These are phyloP conservation scores for Leucosporidium creatinivorum DNA, from an alignment of 768 basidiomycete species.

Conservation along the genomic window DNA sequence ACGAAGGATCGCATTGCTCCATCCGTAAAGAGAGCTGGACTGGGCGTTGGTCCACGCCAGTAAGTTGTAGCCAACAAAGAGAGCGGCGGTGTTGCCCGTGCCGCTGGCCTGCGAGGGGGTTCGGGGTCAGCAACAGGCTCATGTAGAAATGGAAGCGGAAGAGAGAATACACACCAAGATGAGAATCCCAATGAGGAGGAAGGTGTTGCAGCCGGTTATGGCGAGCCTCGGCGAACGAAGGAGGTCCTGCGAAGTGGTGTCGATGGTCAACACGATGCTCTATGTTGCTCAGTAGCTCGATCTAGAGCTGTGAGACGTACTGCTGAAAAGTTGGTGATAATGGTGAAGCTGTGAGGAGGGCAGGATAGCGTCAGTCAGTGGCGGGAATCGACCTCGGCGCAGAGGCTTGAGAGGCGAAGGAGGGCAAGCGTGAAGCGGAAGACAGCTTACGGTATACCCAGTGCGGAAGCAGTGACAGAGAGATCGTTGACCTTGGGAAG, in stretches of 20 bases:
- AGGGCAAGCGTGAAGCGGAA: not conserved
- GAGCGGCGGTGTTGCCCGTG: not conserved
- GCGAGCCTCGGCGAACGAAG: not conserved
- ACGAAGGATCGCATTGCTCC: not conserved
- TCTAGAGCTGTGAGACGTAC: not conserved
- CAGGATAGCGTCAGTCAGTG: no score
- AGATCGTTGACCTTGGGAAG: not conserved
- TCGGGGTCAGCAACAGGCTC: no score
- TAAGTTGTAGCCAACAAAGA: not conserved
- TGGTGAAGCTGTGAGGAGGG: not conserved
- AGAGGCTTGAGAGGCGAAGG: no score
- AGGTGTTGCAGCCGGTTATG: not conserved
- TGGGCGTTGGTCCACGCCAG: not conserved
- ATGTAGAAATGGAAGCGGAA: no score
- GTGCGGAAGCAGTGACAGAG: not conserved
- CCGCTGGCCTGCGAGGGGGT: not conserved
- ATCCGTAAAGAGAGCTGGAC: not conserved
- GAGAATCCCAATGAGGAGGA: not conserved
- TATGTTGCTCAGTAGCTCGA: not conserved
- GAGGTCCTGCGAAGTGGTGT: not conserved
- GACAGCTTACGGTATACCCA: not conserved
- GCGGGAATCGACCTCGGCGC: no score
- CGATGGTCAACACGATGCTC: no score
- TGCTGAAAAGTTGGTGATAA: not conserved
- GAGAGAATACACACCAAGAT: not conserved